These are phyloP conservation scores for Verticillium zaregamsianum DNA, from an alignment of 2,329 filamentous ascomycete genomes.

Conservation along the genomic window DNA sequence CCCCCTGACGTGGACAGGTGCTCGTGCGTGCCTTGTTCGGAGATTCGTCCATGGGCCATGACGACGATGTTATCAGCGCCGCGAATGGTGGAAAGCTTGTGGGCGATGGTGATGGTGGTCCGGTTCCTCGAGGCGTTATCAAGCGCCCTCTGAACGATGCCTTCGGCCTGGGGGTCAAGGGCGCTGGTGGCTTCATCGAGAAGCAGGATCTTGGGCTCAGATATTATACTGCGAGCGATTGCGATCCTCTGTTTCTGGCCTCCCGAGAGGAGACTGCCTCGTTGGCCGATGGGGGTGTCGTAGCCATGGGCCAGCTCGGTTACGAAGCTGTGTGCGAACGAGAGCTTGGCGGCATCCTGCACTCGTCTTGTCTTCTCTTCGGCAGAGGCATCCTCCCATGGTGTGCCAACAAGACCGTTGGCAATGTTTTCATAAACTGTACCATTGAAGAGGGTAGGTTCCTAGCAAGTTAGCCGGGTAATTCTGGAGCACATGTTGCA, in stretches of 20 bases:
- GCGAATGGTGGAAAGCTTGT: slow-evolving; percentile 46
- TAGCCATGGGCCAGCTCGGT: slow-evolving; percentile 37
- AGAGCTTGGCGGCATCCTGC: not conserved
- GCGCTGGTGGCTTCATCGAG: slow-evolving; percentile 60
- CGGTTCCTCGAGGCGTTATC: slow-evolving; percentile 43
- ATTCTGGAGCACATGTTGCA: not conserved
- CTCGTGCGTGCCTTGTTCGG: slow-evolving; percentile 55
- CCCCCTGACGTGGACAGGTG: slow-evolving; percentile 34
- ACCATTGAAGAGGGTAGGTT: slow-evolving; percentile 51
- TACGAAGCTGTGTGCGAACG: slow-evolving; percentile 23
- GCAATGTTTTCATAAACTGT: slow-evolving; percentile 48
- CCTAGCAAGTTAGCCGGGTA: slow-evolving; percentile 25
- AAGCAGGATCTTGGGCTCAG: slow-evolving; percentile 52
- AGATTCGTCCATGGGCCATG: slow-evolving; percentile 45
- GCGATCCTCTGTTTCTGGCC: slow-evolving; percentile 60
- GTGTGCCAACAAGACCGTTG: slow-evolving; percentile 34
- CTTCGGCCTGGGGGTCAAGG: slow-evolving; percentile 54
- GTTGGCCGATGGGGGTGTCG: slow-evolving; percentile 59
- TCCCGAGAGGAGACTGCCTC: slow-evolving; percentile 62
- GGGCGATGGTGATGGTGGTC: slow-evolving; percentile 58
- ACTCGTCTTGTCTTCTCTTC: slow-evolving; percentile 28
- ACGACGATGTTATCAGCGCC: slow-evolving; percentile 58
- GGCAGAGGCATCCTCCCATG: slow-evolving; percentile 31
- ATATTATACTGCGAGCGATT: slow-evolving; percentile 53
- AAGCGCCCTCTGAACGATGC: slow-evolving; percentile 44